Evolutionary conservation across 768 basidiomycete genomes (phyloP).

Genomic region (Leccinellum luteum): DNA sequence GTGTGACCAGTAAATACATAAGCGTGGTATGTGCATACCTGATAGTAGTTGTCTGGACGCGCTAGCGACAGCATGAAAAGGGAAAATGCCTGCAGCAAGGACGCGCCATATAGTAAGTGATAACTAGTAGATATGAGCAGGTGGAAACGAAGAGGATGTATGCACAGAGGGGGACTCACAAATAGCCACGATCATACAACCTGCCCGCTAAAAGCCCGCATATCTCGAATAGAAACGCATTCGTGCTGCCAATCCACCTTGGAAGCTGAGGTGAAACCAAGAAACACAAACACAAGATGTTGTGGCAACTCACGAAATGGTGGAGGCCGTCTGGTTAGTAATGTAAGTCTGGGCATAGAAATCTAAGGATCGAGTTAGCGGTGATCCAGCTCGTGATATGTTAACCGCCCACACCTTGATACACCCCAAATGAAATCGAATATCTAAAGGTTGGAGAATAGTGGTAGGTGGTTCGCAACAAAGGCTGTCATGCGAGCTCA

Average conservation of each 20-base stretch:
- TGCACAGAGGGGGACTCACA: conserved; percentile 30
- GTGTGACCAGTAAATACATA: too few relatives aligned
- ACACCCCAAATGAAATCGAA: conserved; percentile 40
- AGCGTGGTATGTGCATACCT: conserved; percentile 25
- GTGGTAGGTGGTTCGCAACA: neutral
- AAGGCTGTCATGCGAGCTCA: conserved; percentile 9
- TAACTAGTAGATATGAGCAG: conserved; percentile 15
- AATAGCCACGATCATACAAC: conserved; percentile 52
- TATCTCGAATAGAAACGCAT: conserved; percentile 45
- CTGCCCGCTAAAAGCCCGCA: conserved; percentile 46
- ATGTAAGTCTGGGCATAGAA: conserved; percentile 39
- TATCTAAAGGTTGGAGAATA: conserved; percentile 23
- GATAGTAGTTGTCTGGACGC: conserved; percentile 41
- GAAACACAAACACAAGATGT: neutral
- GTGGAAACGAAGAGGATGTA: neutral
- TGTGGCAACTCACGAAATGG: conserved; percentile 36
- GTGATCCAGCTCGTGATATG: neutral
- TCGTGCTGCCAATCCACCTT: conserved; percentile 49
- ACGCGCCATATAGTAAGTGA: conserved; percentile 28
- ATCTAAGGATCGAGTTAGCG: conserved; percentile 24
- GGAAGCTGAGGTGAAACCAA: neutral
- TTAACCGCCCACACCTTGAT: conserved; percentile 33
- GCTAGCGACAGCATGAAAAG: conserved; percentile 48
- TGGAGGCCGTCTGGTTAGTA: conserved; percentile 35
- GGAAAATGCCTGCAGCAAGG: conserved; percentile 30